A percentile compares a stretch with the other conserved stretches of the same genome.
These are phyloP conservation scores for Botrytis paeoniae DNA, from an alignment of 2,329 filamentous ascomycete species.

Conservation along the genomic window DNA sequence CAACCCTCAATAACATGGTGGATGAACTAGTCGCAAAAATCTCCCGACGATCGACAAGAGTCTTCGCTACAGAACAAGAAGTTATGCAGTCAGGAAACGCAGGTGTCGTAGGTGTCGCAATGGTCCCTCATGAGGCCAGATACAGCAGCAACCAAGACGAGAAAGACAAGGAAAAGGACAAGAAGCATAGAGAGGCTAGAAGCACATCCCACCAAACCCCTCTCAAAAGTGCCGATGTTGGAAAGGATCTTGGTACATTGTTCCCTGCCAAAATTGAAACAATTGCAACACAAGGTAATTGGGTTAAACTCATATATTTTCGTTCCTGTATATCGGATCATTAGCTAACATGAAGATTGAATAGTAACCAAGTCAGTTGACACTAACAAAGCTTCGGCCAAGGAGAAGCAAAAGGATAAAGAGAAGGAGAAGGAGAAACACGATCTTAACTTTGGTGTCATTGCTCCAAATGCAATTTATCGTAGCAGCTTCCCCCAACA, in stretches of 20 bases:
- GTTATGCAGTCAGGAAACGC: constrained; percentile 17
- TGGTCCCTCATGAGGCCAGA: constrained; percentile 17
- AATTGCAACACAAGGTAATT: constrained; percentile 28
- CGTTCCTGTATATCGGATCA: background rate
- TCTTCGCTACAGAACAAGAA: constrained; percentile 26
- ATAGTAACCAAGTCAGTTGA: constrained; percentile 24
- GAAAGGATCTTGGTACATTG: constrained; percentile 22
- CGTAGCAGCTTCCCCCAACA: constrained; percentile 75
- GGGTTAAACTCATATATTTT: background rate
- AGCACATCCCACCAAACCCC: constrained; percentile 15
- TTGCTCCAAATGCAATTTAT: constrained; percentile 67
- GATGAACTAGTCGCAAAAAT: constrained; percentile 21
- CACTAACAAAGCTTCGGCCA: constrained; percentile 22
- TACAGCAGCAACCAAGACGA: constrained; percentile 18
- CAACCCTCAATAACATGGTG: constrained; percentile 16
- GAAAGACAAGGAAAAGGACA: constrained; percentile 22
- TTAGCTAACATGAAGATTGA: constrained; percentile 20
- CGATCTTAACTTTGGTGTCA: constrained; percentile 73
- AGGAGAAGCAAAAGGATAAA: constrained; percentile 17
- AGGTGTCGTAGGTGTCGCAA: background rate
- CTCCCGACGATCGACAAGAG: constrained; percentile 29
- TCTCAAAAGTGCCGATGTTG: constrained; percentile 22
- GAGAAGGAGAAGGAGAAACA: constrained; percentile 14
- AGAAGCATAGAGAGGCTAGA: constrained; percentile 11
- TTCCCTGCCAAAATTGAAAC: constrained; percentile 25